Base-by-base conservation (phyloP, 78 protist species). In the Dictyostelium citrinum region DNA sequence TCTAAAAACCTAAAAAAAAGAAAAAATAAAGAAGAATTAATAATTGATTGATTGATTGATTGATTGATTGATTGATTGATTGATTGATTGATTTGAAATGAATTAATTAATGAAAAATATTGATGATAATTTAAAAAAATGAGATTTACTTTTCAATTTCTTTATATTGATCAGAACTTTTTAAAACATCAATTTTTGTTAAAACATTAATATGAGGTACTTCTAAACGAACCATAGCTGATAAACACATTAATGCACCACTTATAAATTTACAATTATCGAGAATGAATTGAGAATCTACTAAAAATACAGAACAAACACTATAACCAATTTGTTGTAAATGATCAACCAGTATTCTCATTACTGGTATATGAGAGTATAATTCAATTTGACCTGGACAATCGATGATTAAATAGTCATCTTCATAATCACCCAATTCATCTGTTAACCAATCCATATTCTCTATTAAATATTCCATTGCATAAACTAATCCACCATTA, bases 361-460 rank as follows among this genome's bases (percentile, higher is more conserved):
- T 97, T 27, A 97, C 82, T 2, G 97, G 97, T 17, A 98, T 58
- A 93, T 99, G 99, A 35, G 98, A 84, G 77, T 95, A 98, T 16
- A 99, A 86, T 95, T 99, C 99, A 41, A 99, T 97, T 77, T 99
- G 99, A 2, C 99, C 98, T 0, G 99, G 99, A 60, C 99, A 98
- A 90, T 99, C 99, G 2, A 99, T 55, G 5, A 99, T 39, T 29
- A 99, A 16, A 61, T 98, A 99, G 70, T 98, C 99, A n/a, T 99
- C 99, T 12, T 95, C 97, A 31, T 83, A 97, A 22, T 97, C 99
- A 5, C 97, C 99, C 4, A 90, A 31, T 58, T 95, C 96, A 9
- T 98, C 98, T 35, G 82, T 68, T 6, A 99, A 82, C 99, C 99
- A 98, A n/a, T 74, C 96, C 43, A 90, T 6, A 86, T 99, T 96